Percentiles rank a stretch among this genome's conserved stretches.
Evolutionary conservation across 345 rosid species (phyloP).

Genomic region (Melastoma malabathricum): DNA sequence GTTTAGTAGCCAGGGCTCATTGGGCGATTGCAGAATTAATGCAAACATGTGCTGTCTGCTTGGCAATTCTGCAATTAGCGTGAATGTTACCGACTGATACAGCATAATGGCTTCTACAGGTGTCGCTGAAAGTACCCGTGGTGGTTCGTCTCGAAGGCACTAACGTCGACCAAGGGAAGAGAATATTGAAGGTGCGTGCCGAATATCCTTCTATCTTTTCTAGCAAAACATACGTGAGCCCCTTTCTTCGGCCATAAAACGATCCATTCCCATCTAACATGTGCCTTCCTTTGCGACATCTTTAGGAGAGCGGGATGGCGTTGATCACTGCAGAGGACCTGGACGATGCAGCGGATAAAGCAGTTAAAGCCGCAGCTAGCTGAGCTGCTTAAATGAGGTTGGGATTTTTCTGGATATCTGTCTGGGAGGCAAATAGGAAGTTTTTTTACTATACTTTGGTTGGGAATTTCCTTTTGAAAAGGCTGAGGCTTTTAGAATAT

Average conservation of each 20-base stretch:
- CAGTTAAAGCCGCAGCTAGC: conserved; percentile 47
- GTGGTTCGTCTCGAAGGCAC: conserved; percentile 33
- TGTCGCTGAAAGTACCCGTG: conserved; percentile 74
- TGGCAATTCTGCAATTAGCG: no score
- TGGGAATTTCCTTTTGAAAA: neutral
- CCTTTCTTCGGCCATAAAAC: neutral
- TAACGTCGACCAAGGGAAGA: conserved; percentile 66
- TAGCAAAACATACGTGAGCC: neutral
- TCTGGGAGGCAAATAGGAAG: conserved; percentile 2
- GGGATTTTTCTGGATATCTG: neutral
- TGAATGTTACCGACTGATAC: neutral
- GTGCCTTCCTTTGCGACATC: neutral
- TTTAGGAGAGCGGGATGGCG: conserved; percentile 87
- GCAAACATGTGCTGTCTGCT: no score
- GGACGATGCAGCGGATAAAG: conserved; percentile 98
- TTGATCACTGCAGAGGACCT: conserved; percentile 87
- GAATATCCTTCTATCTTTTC: conserved; percentile 2
- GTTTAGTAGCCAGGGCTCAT: no score
- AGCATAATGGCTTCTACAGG: conserved; percentile 24
- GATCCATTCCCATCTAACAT: neutral
- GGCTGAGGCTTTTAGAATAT: no score
- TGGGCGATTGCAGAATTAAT: no score
- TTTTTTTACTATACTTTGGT: neutral
- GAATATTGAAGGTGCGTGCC: conserved; percentile 63
- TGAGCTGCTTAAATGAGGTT: conserved; percentile 7